These are phyloP conservation scores for Monilinia fructigena DNA, from an alignment of 2,329 filamentous ascomycete genomes.

Conservation along the genomic window DNA sequence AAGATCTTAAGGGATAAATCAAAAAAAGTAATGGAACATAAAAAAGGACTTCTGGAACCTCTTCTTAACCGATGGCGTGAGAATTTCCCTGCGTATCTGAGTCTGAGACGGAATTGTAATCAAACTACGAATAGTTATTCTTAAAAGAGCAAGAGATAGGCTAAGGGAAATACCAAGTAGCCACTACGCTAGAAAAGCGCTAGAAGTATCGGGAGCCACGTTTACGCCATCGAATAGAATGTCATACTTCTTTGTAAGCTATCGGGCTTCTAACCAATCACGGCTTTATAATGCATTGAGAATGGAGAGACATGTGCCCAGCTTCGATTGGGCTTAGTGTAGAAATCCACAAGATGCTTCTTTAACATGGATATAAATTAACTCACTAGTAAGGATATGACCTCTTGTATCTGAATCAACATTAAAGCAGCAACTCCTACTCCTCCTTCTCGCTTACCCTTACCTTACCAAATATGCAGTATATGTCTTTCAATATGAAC, in stretches of 20 bases:
- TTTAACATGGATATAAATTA: background rate
- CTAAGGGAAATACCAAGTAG: background rate
- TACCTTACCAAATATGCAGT: background rate
- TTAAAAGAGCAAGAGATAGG: background rate
- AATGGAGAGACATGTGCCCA: background rate
- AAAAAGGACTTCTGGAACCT: slow-evolving; percentile 15
- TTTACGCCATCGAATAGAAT: slow-evolving; percentile 9
- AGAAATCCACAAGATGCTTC: background rate
- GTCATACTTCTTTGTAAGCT: background rate
- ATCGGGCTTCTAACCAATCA: background rate
- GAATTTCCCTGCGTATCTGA: background rate
- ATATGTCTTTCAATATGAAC: background rate
- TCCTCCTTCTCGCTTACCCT: background rate
- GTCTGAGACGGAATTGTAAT: slow-evolving; percentile 5
- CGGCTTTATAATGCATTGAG: background rate
- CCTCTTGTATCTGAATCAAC: background rate
- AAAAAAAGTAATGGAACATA: background rate
- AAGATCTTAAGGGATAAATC: background rate
- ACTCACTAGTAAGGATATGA: background rate
- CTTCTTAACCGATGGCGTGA: background rate
- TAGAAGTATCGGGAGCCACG: slow-evolving; percentile 10
- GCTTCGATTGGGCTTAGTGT: background rate
- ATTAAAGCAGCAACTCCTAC: background rate
- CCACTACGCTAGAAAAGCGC: slow-evolving; percentile 14
- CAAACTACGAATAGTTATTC: background rate